phyloP scores from a whole-genome alignment of 208 protist genomes.

The Crithidia sp. region DNA sequence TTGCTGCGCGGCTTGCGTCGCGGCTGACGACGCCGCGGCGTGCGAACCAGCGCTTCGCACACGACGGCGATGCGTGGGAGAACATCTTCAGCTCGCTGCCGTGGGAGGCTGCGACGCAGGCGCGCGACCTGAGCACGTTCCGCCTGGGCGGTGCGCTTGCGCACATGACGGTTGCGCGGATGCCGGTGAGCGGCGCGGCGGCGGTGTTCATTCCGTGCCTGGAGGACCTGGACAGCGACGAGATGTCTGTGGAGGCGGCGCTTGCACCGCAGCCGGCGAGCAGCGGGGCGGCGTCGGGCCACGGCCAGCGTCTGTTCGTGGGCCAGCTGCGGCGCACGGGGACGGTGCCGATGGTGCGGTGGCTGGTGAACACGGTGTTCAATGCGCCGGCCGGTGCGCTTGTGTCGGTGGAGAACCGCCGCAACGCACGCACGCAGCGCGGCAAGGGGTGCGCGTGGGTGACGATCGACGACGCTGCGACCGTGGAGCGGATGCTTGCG shows the following conservation, averaged over 20 bases:
- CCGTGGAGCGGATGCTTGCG: constrained; percentile 41
- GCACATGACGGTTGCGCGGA: no score
- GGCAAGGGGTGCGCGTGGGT: no score
- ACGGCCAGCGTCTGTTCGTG: constrained; percentile 58
- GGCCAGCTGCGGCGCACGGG: constrained; percentile 76
- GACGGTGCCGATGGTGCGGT: constrained; percentile 76
- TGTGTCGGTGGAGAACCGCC: no score
- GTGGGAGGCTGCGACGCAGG: constrained; percentile 41
- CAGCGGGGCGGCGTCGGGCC: neutral
- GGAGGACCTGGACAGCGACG: constrained; percentile 59
- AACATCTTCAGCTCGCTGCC: constrained; percentile 58
- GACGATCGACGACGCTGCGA: neutral
- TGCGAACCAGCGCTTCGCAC: constrained; percentile 7
- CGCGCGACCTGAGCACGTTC: constrained; percentile 24
- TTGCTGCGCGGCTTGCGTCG: constrained; percentile 11
- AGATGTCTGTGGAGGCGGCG: constrained; percentile 39
- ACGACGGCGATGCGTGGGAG: constrained; percentile 41
- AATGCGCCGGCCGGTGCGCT: neutral
- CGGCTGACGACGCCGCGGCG: constrained; percentile 10
- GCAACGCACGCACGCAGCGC: no score
- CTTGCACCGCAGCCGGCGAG: constrained; percentile 26
- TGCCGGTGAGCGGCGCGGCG: no score
- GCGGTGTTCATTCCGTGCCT: no score
- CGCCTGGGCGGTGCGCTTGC: no score
- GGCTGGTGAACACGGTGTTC: constrained; percentile 63